Evolutionary conservation across 108 stramenopile genomes (phyloP), one percentile per base, ranked within the genome.

Genomic region (Conticribra weissflogii): DNA sequence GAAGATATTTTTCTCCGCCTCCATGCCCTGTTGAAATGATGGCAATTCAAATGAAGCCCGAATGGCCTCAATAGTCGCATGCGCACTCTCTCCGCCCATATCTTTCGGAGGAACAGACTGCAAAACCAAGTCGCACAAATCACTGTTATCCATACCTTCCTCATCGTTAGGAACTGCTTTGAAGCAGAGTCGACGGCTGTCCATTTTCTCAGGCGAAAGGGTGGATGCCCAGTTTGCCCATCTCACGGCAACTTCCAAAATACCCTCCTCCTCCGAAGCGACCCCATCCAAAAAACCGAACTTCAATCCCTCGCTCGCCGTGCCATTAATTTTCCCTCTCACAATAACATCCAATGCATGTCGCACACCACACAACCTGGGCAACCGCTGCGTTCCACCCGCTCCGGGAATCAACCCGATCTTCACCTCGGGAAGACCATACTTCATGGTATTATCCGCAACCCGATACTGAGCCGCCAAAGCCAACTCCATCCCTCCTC

Each of bases 341-440:
- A 90, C 55, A 74, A 97, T 97, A 79, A 96, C 85, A 65, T 90
- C 83, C 27, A 94, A 66, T 2, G 96, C 94, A 52, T 79, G 67
- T 17, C 80, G 72, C 32, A 92, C 77, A 7, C 86, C 88, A 50
- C 95, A 84, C 51, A 97, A 76, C 45, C 97, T 79, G 12, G 97
- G 95, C 52, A 99, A 88, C 28, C 97, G 95, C 77, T 99, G 98
- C 2, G 98, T 98, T 8, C 97, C 98, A 4, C 97, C 97, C 0
- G 97, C 98, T 14, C 91, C 91, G 0, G 98, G 98, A 58, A 99
- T 96, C 65, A 99, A 86, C 30, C 96, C 98, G 22, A 99, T 89
- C 53, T 88, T 83, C 0, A 96, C 93, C 81, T 99, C 98, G 1
- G 98, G 97, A 14, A 99, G 79, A 25, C 97, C 97, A 70, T 98